Conservation (phyloP, 2,329 filamentous ascomycete species). For the Fusarium duplospermum region DNA sequence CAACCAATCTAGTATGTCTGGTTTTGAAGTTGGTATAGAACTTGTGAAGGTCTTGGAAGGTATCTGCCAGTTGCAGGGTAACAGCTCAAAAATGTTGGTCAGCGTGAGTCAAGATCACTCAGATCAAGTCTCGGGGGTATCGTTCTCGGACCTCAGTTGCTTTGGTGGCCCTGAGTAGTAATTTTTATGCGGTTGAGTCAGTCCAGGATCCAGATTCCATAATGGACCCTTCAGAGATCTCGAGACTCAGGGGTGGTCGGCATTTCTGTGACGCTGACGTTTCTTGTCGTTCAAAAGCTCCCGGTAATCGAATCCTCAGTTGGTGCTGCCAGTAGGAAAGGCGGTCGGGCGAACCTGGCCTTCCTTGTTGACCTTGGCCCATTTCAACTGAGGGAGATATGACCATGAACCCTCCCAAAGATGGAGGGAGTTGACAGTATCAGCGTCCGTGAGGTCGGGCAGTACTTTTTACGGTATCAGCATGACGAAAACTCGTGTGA, state of each 20-base stretch:
- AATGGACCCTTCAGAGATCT: neutral
- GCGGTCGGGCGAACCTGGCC: constrained; percentile 75
- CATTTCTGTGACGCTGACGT: too few species aligned
- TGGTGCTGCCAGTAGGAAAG: constrained; percentile 73
- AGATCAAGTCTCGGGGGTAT: neutral
- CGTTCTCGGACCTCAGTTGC: neutral
- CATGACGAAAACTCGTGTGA: neutral
- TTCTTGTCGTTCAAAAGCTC: neutral
- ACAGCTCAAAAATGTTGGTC: neutral
- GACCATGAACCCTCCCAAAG: constrained; percentile 89
- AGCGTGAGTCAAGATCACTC: neutral
- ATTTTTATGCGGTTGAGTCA: neutral
- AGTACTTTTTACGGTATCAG: constrained; percentile 61
- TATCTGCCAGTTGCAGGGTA: neutral
- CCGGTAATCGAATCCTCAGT: constrained; percentile 5
- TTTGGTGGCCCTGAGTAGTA: neutral
- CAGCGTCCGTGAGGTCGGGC: constrained; percentile 78
- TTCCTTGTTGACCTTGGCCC: constrained; percentile 76
- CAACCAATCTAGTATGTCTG: neutral
- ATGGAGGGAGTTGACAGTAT: constrained; percentile 73
- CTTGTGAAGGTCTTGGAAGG: neutral
- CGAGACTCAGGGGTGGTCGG: neutral
- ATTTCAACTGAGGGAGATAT: constrained; percentile 79
- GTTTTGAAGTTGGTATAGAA: neutral
- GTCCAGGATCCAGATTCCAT: neutral